Conservation (phyloP, 768 basidiomycete species). For the Lanmaoa pseudosensibilis region DNA sequence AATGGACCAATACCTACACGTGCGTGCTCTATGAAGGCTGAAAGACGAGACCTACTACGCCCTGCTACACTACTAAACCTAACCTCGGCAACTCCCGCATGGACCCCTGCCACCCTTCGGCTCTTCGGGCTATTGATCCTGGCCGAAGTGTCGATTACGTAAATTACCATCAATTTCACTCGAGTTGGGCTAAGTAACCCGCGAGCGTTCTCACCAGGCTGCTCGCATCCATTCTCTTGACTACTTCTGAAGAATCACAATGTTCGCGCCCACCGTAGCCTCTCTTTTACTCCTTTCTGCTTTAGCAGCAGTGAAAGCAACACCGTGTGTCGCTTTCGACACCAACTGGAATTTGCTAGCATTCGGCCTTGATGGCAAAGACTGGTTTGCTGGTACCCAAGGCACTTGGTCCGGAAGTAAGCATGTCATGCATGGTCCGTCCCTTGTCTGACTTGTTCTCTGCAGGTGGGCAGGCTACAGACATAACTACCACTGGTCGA, state of each 20-base stretch:
- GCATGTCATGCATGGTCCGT: slow-evolving; percentile 3
- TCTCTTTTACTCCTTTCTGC: slow-evolving; percentile 51
- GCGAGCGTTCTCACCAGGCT: no score
- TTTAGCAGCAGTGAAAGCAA: slow-evolving; percentile 36
- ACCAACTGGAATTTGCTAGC: slow-evolving; percentile 79
- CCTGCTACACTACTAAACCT: no score
- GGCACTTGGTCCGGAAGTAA: slow-evolving; percentile 63
- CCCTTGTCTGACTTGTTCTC: slow-evolving; percentile 3
- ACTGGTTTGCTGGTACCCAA: slow-evolving; percentile 77
- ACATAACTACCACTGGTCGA: slow-evolving; percentile 72
- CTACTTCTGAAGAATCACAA: slow-evolving; percentile 17
- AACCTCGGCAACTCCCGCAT: no score
- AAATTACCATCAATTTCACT: neutral
- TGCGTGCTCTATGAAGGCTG: no score
- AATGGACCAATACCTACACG: no score
- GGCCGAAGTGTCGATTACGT: neutral
- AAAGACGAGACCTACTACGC: no score
- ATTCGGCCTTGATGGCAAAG: slow-evolving; percentile 81
- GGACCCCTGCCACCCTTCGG: no score
- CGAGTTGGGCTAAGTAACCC: no score
- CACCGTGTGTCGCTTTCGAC: slow-evolving; percentile 80
- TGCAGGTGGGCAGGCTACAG: slow-evolving; percentile 43
- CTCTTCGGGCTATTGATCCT: neutral
- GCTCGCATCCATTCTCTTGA: neutral
- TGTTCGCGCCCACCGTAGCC: slow-evolving; percentile 47